Percentiles rank a stretch among this genome's conserved stretches.
Evolutionary conservation across 1,284 basidiomycete species (phyloP).

Genomic region (Ceratobasidium sp.): DNA sequence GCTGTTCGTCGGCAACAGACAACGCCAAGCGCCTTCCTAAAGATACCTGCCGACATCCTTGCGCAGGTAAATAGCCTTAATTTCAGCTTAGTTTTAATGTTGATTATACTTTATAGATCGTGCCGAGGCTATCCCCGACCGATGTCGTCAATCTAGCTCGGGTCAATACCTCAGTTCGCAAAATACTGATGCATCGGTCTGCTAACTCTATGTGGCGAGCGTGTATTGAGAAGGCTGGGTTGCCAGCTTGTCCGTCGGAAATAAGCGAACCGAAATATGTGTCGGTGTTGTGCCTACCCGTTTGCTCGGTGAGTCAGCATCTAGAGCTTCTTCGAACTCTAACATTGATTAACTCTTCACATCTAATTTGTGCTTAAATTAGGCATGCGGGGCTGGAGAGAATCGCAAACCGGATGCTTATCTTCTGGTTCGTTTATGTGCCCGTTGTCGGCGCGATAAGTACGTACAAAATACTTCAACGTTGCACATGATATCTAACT

Average conservation of each 20-base stretch:
- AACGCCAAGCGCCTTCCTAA: neutral
- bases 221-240: neutral
- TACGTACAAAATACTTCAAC: neutral
- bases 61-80: neutral
- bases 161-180: slow-evolving; percentile 24
- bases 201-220: slow-evolving; percentile 9
- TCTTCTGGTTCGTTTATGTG: neutral
- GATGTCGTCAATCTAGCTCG: slow-evolving; percentile 16
- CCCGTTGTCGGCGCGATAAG: neutral
- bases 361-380: neutral
- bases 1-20: neutral
- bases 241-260: slow-evolving; percentile 21
- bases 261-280: slow-evolving; percentile 7
- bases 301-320: slow-evolving; percentile 32
- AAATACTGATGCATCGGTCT: neutral
- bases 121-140: neutral
- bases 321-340: too few species aligned
- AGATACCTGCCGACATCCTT: slow-evolving; percentile 1
- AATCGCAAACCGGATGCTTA: neutral
- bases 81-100: neutral
- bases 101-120: neutral
- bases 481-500: neutral
- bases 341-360: neutral
- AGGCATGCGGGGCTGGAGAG: neutral
- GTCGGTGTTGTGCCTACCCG: neutral